These are phyloP conservation scores for Prorocentrum cordatum DNA, from an alignment of 169 alveolate species.

Conservation along the genomic window DNA sequence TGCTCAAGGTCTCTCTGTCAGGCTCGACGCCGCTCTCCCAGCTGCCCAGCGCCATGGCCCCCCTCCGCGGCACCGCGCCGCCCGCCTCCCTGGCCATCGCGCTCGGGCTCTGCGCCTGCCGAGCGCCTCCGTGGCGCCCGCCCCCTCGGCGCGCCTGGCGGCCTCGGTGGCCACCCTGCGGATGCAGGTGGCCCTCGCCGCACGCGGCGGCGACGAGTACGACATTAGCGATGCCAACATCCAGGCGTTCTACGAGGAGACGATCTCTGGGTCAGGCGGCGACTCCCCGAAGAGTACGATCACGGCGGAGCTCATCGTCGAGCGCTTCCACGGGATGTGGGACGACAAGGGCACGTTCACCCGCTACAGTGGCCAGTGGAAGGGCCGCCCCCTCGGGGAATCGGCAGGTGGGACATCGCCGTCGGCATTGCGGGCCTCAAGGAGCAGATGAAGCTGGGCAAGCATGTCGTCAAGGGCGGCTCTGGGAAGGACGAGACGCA, in stretches of 20 bases:
- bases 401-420: slow-evolving; percentile 64
- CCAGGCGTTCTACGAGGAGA: slow-evolving; percentile 22
- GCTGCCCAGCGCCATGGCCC: no score
- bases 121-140: no score
- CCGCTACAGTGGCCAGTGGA: slow-evolving; percentile 53
- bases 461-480: slow-evolving; percentile 35
- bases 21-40: no score
- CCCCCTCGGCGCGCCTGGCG: no score
- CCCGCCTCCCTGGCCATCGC: no score
- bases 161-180: no score
- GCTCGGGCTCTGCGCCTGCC: no score
- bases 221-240: slow-evolving; percentile 40
- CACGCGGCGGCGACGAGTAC: slow-evolving; percentile 54
- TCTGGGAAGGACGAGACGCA: slow-evolving; percentile 57
- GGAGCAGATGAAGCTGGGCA: slow-evolving; percentile 40
- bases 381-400: slow-evolving; percentile 58
- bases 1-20: no score
- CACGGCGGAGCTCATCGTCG: slow-evolving; percentile 9
- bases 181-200: slow-evolving; percentile 9
- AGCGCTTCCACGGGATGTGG: slow-evolving; percentile 48
- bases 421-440: slow-evolving; percentile 10
- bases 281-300: slow-evolving; percentile 57
- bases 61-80: no score
- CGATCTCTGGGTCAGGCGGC: slow-evolving; percentile 25
- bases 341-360: slow-evolving; percentile 49